Evolutionary conservation across 208 protist genomes (phyloP).

Genomic region (Crithidia bombi): DNA sequence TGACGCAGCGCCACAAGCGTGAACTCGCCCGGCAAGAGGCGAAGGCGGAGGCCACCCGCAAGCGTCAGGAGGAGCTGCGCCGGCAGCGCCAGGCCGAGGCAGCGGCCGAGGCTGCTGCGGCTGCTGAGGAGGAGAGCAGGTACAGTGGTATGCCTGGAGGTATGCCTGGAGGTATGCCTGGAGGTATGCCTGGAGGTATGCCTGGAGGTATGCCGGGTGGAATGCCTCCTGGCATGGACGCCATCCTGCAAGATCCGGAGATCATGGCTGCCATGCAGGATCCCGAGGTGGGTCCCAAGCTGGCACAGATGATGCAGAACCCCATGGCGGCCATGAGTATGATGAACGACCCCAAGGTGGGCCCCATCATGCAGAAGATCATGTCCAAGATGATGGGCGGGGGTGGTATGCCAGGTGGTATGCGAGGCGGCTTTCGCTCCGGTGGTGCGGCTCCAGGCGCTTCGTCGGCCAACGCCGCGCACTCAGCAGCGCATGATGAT

Average conservation of each 20-base stretch:
- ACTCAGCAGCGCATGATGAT: constrained; percentile 13
- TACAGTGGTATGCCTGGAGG: constrained; percentile 49
- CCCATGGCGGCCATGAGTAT: constrained; percentile 68
- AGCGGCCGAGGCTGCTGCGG: constrained; percentile 37
- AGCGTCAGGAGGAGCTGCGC: constrained; percentile 42
- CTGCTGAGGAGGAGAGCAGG: constrained; percentile 27
- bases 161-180: constrained; percentile 49
- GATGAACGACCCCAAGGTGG: constrained; percentile 79
- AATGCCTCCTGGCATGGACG: constrained; percentile 38
- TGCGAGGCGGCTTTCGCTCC: constrained; percentile 32
- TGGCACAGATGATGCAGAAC: constrained; percentile 65
- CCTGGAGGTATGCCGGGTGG: constrained; percentile 48
- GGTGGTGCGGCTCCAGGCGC: constrained; percentile 22
- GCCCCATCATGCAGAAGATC: constrained; percentile 75
- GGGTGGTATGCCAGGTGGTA: constrained; percentile 31
- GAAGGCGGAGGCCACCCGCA: constrained; percentile 41
- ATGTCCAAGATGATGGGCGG: constrained; percentile 79
- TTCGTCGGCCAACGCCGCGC: not conserved
- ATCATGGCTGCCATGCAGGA: constrained; percentile 72
- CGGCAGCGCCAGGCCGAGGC: constrained; percentile 51
- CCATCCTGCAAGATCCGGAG: constrained; percentile 60
- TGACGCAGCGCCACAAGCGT: constrained; percentile 41
- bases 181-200: constrained; percentile 53
- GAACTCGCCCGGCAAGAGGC: constrained; percentile 43
- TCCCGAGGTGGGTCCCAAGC: constrained; percentile 71